These are phyloP conservation scores for Candida alai DNA, from an alignment of 805 yeast genomes.

Conservation along the genomic window DNA sequence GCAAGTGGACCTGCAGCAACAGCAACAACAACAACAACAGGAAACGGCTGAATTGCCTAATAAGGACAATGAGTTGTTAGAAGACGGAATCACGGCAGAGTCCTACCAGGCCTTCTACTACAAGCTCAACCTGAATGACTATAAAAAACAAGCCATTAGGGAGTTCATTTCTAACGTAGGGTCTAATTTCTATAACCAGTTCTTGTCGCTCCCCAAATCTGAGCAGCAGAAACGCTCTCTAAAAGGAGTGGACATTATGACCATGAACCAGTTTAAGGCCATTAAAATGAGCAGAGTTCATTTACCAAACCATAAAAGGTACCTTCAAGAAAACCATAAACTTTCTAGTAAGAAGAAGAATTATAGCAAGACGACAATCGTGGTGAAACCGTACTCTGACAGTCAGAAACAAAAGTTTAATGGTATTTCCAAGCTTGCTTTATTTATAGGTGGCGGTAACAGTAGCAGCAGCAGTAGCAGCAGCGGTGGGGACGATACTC, in stretches of 20 bases:
- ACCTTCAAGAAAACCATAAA: constrained; percentile 32
- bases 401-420: constrained; percentile 53
- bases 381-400: constrained; percentile 59
- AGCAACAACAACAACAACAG: constrained; percentile 1
- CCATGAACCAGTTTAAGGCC: constrained; percentile 23
- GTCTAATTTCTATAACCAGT: constrained; percentile 11
- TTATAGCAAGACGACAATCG: constrained; percentile 28
- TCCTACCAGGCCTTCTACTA: constrained; percentile 52
- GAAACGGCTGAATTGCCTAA: constrained; percentile 25
- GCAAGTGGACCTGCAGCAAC: not conserved
- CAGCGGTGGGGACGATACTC: constrained; percentile 9
- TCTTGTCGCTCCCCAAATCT: constrained; percentile 6
- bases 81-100: constrained; percentile 39
- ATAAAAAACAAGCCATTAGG: constrained; percentile 33
- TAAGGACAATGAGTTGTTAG: constrained; percentile 41
- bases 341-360: constrained; percentile 17
- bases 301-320: constrained; percentile 32
- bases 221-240: constrained; percentile 6
- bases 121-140: constrained; percentile 44
- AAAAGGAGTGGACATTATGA: constrained; percentile 18
- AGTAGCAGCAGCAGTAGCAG: not conserved
- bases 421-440: constrained; percentile 69
- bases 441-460: constrained; percentile 36
- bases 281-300: constrained; percentile 28
- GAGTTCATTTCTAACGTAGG: constrained; percentile 21